phyloP scores from a whole-genome alignment of 768 basidiomycete genomes.

The Lyophyllum decastes region DNA sequence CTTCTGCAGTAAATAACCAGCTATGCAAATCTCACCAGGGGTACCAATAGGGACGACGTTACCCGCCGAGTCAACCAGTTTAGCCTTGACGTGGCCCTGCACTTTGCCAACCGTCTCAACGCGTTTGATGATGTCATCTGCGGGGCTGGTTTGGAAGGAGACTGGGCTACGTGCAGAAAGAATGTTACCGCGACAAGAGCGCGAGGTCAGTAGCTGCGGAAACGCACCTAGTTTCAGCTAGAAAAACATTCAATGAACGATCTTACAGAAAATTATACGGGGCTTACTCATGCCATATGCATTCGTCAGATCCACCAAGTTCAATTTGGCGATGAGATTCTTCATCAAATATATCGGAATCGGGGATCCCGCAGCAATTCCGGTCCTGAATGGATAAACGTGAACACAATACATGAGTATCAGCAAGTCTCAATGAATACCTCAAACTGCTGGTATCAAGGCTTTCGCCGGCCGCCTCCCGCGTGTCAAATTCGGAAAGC shows the following conservation, averaged over 20 bases:
- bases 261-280: neutral
- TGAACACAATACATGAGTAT: neutral
- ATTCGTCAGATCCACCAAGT: slow-evolving; percentile 70
- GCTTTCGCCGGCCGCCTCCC: slow-evolving; percentile 43
- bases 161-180: slow-evolving; percentile 55
- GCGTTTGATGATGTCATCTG: slow-evolving; percentile 70
- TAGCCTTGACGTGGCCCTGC: slow-evolving; percentile 78
- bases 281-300: slow-evolving; percentile 87
- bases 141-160: slow-evolving; percentile 76
- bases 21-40: slow-evolving; percentile 72
- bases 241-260: slow-evolving; percentile 5
- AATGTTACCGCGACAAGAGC: neutral
- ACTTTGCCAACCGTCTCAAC: slow-evolving; percentile 82
- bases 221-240: slow-evolving; percentile 70
- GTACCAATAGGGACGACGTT: slow-evolving; percentile 69
- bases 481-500: slow-evolving; percentile 62
- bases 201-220: neutral
- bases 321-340: slow-evolving; percentile 64
- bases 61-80: slow-evolving; percentile 60
- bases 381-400: slow-evolving; percentile 46
- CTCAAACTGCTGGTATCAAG: slow-evolving; percentile 55
- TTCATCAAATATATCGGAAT: slow-evolving; percentile 83
- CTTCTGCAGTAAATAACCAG: slow-evolving; percentile 80
- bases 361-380: slow-evolving; percentile 80
- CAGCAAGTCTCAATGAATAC: slow-evolving; percentile 33